phyloP scores from a whole-genome alignment of 768 basidiomycete species.

The Dioszegia crocea region DNA sequence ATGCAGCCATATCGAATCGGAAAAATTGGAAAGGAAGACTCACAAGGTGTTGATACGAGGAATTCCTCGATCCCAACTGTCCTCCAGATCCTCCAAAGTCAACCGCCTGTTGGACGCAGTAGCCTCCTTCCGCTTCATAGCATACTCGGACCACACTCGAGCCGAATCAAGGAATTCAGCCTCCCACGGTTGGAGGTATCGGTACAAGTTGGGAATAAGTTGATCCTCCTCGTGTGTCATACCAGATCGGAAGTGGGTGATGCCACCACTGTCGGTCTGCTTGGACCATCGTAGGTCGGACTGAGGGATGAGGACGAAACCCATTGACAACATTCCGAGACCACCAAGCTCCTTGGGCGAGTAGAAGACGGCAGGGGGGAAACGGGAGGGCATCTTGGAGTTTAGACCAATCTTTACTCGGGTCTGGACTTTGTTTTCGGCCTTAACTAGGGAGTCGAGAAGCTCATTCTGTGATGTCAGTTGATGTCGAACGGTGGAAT shows the following conservation, averaged over 20 bases:
- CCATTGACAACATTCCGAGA: conserved; percentile 99
- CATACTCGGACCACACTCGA: conserved; percentile 98
- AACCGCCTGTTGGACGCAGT: conserved; percentile 95
- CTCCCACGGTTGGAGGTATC: conserved; percentile 95
- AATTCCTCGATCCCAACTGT: conserved; percentile 98
- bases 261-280: conserved; percentile 94
- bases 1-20: neutral
- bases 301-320: conserved; percentile 96
- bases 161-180: conserved; percentile 97
- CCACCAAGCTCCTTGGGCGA: conserved; percentile 98
- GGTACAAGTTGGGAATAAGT: conserved; percentile 93
- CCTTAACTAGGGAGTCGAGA: conserved; percentile 91
- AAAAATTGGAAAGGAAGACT: conserved; percentile 41
- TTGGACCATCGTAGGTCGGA: conserved; percentile 97
- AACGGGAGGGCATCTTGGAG: conserved; percentile 99
- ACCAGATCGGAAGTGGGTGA: conserved; percentile 98
- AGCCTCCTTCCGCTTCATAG: conserved; percentile 99
- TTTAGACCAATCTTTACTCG: conserved; percentile 99
- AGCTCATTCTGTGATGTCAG: conserved; percentile 62
- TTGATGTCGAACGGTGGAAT: neutral
- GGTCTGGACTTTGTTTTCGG: conserved; percentile 99
- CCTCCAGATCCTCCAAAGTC: conserved; percentile 95
- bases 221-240: conserved; percentile 67
- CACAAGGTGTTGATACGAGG: conserved; percentile 84
- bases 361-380: conserved; percentile 79